Evolutionary conservation across 2,329 filamentous ascomycete genomes (phyloP).

Genomic region (Capronia epimyces): DNA sequence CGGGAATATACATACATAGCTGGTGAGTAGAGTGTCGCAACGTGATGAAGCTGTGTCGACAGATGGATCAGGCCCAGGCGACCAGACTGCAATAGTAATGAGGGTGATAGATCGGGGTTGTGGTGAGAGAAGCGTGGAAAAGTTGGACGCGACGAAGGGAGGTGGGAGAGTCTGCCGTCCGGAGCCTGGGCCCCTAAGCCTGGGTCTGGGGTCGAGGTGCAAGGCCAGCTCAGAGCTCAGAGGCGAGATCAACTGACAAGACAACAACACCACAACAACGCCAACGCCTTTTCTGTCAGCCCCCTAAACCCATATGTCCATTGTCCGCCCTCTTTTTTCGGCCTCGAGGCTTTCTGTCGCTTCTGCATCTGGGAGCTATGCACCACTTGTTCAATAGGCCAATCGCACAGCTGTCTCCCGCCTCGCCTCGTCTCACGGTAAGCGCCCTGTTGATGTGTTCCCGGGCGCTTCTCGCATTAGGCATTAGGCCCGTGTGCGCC

Average conservation of each 20-base stretch:
- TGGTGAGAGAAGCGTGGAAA: constrained; percentile 13
- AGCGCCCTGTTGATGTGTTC: constrained; percentile 11
- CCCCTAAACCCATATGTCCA: neutral
- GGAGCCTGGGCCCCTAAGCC: too few species aligned
- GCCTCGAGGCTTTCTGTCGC: constrained; percentile 5
- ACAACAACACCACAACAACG: constrained; percentile 11
- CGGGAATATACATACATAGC: constrained; percentile 23
- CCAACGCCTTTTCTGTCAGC: neutral
- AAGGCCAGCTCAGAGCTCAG: neutral
- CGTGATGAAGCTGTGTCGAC: constrained; percentile 6
- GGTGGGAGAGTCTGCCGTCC: constrained; percentile 15
- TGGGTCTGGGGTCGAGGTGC: neutral
- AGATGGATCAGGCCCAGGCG: constrained; percentile 21
- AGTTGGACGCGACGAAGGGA: constrained; percentile 14
- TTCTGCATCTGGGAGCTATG: too few species aligned
- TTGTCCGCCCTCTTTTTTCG: neutral
- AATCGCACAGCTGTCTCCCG: too few species aligned
- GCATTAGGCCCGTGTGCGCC: too few species aligned
- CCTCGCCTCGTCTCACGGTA: too few species aligned
- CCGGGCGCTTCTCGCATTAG: constrained; percentile 11
- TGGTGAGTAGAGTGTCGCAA: constrained; percentile 17
- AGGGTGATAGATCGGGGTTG: constrained; percentile 14
- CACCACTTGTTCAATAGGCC: too few species aligned
- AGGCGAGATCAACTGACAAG: neutral
- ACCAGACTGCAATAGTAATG: constrained; percentile 12